Base-by-base conservation (phyloP, 768 basidiomycete genomes). In the Pholiota microspora region DNA sequence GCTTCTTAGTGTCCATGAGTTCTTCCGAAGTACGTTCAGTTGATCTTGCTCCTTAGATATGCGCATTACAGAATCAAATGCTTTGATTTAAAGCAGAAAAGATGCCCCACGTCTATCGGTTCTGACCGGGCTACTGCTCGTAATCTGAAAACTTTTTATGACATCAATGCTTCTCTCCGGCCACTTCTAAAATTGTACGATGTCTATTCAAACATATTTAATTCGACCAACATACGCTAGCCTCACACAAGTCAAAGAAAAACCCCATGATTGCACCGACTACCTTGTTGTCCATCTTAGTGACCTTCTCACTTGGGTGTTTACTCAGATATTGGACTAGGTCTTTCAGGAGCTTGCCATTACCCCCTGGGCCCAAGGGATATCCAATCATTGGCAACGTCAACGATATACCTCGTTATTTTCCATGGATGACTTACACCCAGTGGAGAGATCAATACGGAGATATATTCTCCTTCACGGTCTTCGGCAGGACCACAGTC, bases 401-500 rank as follows among this genome's bases (percentile, higher is more conserved):
- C 38, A 57, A 60, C n/a, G 63, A 67, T n/a, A 57, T 69, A 15
- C 66, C 69, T 6, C 57, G 60, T 24, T 38, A 63, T 4, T 58
- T 67, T 28, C 55, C 67, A 3, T 73, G 69, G 67, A 24, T 66
- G 18, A 67, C 65, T n/a, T 73, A 69, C 56, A 54, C 59, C 0
- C 54, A 67, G 21, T 73, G 71, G 73, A 59, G 44, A 21, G 61
- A 62, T 47, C 56, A 59, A 35, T 72, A 60, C 67, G 62, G 50
- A 23, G 61, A 61, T 34, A 53, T 67, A 32, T 56, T 77, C 49
- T 73, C 72, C 54, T 48, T 73, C 24, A 64, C 70, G 13, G 59
- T 73, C 8, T 63, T 74, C 18, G 76, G 75, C 25, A 64, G 69
- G 25, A 63, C 66, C 0, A 67, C 76, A 32, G 61, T 79, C 24